phyloP scores from a whole-genome alignment of 495 filamentous ascomycete genomes.

The Zalerion maritima region DNA sequence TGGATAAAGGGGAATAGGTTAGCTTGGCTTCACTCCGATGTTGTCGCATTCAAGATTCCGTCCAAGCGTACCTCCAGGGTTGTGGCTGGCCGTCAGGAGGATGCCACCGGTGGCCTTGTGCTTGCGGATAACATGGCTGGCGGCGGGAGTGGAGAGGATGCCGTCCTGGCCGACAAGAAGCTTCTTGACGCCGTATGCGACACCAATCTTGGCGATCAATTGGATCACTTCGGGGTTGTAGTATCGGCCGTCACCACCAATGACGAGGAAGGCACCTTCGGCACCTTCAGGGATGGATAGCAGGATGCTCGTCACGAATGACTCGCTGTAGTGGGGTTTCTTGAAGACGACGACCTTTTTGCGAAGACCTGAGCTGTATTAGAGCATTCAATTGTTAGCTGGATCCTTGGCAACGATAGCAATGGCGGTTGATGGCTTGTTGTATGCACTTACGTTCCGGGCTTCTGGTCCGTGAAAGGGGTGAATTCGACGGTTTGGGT shows the following conservation, averaged over 20 bases:
- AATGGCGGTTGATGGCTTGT: slow-evolving; percentile 16
- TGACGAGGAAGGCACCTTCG: slow-evolving; percentile 75
- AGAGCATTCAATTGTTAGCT: slow-evolving; percentile 12
- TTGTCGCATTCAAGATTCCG: too few species aligned
- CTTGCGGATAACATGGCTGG: slow-evolving; percentile 88
- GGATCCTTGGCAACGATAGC: slow-evolving; percentile 10
- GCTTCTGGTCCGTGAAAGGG: slow-evolving; percentile 90
- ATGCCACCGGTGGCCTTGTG: slow-evolving; percentile 91
- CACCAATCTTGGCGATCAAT: slow-evolving; percentile 91
- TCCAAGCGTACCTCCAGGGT: slow-evolving; percentile 70
- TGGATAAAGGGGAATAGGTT: slow-evolving; percentile 17
- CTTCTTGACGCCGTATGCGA: slow-evolving; percentile 98
- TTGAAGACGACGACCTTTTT: slow-evolving; percentile 99
- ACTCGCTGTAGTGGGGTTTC: slow-evolving; percentile 84
- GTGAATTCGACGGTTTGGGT: slow-evolving; percentile 60
- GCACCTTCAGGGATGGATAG: slow-evolving; percentile 92
- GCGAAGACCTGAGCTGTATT: slow-evolving; percentile 74
- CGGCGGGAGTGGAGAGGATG: slow-evolving; percentile 90
- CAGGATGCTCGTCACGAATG: slow-evolving; percentile 85
- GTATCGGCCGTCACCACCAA: slow-evolving; percentile 93
- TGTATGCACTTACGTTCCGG: slow-evolving; percentile 92
- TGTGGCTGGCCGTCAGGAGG: slow-evolving; percentile 91
- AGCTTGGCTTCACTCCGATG: slow-evolving; percentile 1
- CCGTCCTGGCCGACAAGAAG: slow-evolving; percentile 88
- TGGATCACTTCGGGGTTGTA: slow-evolving; percentile 95